These are phyloP conservation scores for Zasmidium angulare DNA, from an alignment of 2,329 filamentous ascomycete genomes.

Conservation along the genomic window DNA sequence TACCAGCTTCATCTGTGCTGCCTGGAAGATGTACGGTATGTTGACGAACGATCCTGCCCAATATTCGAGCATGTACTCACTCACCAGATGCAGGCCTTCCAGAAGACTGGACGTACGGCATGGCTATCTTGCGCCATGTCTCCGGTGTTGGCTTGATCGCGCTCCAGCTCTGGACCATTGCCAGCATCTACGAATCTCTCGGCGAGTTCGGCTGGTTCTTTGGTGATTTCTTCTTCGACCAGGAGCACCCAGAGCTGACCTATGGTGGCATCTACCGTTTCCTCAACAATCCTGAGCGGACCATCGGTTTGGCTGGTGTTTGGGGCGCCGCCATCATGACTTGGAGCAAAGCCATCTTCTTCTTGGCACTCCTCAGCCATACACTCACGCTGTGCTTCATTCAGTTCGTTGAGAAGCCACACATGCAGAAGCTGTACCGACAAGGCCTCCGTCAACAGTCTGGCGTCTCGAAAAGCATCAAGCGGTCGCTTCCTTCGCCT, in stretches of 20 bases:
- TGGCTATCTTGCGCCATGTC: slow-evolving; percentile 82
- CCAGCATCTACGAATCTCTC: slow-evolving; percentile 91
- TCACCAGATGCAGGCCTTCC: slow-evolving; percentile 55
- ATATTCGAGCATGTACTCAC: background rate
- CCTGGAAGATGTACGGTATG: slow-evolving; percentile 86
- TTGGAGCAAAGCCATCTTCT: slow-evolving; percentile 81
- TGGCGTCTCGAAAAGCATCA: slow-evolving; percentile 87
- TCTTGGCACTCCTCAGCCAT: slow-evolving; percentile 82
- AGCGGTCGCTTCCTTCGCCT: slow-evolving; percentile 78
- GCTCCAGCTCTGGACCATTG: slow-evolving; percentile 87
- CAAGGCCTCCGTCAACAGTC: slow-evolving; percentile 79
- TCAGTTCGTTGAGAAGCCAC: slow-evolving; percentile 88
- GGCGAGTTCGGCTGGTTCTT: slow-evolving; percentile 99
- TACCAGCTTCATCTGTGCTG: slow-evolving; percentile 81
- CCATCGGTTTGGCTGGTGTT: slow-evolving; percentile 89
- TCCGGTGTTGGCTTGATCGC: slow-evolving; percentile 76
- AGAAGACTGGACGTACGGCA: slow-evolving; percentile 80
- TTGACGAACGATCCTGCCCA: slow-evolving; percentile 1
- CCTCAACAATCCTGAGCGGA: slow-evolving; percentile 93
- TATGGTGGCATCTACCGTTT: slow-evolving; percentile 98
- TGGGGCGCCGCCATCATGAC: slow-evolving; percentile 96
- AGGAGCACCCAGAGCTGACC: slow-evolving; percentile 81
- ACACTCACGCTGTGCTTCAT: slow-evolving; percentile 84
- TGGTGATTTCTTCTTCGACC: slow-evolving; percentile 98
- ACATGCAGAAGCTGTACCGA: slow-evolving; percentile 98